Evolutionary conservation across 139 green algal species (phyloP).

Genomic region (Tetraselmis striata): DNA sequence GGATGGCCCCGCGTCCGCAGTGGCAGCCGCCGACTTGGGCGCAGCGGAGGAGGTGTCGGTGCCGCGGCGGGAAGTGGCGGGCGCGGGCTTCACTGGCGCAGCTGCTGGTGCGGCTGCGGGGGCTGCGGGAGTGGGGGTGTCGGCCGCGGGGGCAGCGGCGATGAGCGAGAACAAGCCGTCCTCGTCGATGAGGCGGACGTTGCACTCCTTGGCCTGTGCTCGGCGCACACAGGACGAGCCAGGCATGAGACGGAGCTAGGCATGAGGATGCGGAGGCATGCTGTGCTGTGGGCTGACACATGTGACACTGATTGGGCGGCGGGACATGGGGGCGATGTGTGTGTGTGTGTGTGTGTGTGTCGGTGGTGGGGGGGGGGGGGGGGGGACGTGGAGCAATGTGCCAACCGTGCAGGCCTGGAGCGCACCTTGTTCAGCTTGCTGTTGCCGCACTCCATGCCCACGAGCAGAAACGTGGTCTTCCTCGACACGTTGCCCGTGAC

Average conservation of each 20-base stretch:
- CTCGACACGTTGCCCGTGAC: conserved; percentile 70
- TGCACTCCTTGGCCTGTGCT: conserved; percentile 42
- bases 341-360: too few species aligned
- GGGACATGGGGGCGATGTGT: too few species aligned
- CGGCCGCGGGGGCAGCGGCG: conserved; percentile 27
- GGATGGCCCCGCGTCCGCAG: background rate
- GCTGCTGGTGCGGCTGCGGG: background rate
- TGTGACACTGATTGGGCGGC: too few species aligned
- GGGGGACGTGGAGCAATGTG: too few species aligned
- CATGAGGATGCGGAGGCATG: too few species aligned
- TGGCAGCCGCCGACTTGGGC: background rate
- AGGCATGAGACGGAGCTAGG: too few species aligned
- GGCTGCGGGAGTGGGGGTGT: conserved; percentile 1
- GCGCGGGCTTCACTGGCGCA: background rate
- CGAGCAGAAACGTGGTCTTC: conserved; percentile 83
- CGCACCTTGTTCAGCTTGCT: conserved; percentile 22
- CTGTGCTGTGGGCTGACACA: too few species aligned
- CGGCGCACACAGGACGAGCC: too few species aligned
- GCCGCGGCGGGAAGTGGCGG: background rate
- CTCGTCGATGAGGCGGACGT: conserved; percentile 67
- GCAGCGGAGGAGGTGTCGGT: background rate
- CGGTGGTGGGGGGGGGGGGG: too few species aligned
- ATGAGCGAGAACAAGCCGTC: conserved; percentile 76
- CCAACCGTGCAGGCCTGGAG: too few species aligned
- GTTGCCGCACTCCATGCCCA: conserved; percentile 49